Base-by-base conservation (phyloP, 305 asterid genomes). In the Fraxinus albicans region DNA sequence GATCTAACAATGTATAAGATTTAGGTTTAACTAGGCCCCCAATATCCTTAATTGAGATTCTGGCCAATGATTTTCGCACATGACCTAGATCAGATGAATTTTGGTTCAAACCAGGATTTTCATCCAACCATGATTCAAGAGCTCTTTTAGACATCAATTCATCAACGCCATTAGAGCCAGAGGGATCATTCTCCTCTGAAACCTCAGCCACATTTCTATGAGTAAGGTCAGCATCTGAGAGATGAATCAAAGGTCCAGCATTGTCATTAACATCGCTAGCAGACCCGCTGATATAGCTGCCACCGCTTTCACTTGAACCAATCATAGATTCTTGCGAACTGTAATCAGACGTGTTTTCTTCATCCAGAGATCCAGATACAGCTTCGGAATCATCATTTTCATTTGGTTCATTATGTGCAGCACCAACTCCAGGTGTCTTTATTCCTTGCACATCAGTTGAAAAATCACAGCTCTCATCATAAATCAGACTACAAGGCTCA, bases 61-160 rank as follows among this genome's bases (percentile, higher is more conserved):
- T 90, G 84, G 98, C 99, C 70, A 89, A 88, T 79, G 98, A 92
- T 83, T 79, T 92, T 82, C 79, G 86, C 80, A 77, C 90, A 58
- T 84, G 88, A 85, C 85, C 88, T 78, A 80, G 72, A 84, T 86
- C 93, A 29, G 91, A 84, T 73, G 89, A 81, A 81, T 80, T 88
- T 77, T 85, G 93, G 86, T 85, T 84, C 31, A 91, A 88, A 86
- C 85, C 87, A 65, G 97, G 89, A 86, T 84, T 91, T 77, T 96
- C 98, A 86, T 92, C 90, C 93, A 96, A 85, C 99, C 99, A 96
- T 73, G 98, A 94, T 83, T 96, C 99, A 67, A 96, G 91, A 79
- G 94, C 92, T 83, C 89, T 85, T 84, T 88, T 91, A 27, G 98
- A 90, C 94, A 96, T 88, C 81, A 96, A 88, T 80, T 92, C 98